phyloP scores from a whole-genome alignment of 352 stramenopile species.

The Nothophytophthora sp. region DNA sequence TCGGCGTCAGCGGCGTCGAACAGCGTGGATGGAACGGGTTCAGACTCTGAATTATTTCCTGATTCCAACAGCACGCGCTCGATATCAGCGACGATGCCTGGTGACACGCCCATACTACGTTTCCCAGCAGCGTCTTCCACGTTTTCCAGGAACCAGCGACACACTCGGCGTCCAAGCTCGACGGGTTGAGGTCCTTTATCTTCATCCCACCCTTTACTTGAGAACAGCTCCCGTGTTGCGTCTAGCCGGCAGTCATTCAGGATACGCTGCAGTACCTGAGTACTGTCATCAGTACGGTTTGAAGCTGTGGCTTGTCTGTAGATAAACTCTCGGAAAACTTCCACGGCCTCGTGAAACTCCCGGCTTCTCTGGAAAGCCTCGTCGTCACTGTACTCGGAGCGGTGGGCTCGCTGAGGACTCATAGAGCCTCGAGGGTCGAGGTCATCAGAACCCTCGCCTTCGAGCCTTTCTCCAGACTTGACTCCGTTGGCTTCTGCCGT shows the following conservation, averaged over 20 bases:
- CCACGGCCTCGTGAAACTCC: conserved; percentile 62
- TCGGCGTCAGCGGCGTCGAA: conserved; percentile 65
- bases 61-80: conserved; percentile 10
- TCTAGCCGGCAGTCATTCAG: conserved; percentile 22
- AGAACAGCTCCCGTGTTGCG: conserved; percentile 9
- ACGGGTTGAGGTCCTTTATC: neutral
- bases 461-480: neutral
- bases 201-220: neutral
- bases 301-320: neutral
- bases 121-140: neutral
- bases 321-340: conserved; percentile 41
- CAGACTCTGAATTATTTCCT: neutral
- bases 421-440: neutral
- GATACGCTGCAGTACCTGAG: conserved; percentile 11
- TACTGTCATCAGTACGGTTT: neutral
- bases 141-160: conserved; percentile 16
- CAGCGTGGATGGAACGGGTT: conserved; percentile 25
- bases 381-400: neutral
- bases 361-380: conserved; percentile 26
- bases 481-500: neutral
- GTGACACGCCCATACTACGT: conserved; percentile 14
- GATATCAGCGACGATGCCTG: conserved; percentile 36
- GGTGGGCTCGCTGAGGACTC: neutral
- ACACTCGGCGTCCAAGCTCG: conserved; percentile 19
- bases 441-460: neutral